Conservation (phyloP, 768 basidiomycete species). For the Phanerochaete carnosa region DNA sequence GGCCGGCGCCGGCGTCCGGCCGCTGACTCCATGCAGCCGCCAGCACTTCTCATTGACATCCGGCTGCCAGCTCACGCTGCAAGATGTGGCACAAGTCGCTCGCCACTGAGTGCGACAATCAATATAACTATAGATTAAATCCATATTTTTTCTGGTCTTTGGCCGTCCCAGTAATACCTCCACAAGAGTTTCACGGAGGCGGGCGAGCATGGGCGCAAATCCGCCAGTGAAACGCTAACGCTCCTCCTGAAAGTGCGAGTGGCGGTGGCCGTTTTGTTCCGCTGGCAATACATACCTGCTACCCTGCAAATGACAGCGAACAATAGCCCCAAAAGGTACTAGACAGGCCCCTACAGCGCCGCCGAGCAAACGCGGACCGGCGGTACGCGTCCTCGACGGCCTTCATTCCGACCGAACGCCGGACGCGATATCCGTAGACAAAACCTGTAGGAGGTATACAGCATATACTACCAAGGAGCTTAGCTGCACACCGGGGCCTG, state of each 20-base stretch:
- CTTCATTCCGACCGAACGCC: not conserved
- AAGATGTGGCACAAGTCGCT: not conserved
- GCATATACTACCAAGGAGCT: not conserved
- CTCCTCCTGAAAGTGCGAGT: not conserved
- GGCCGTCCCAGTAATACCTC: too few species aligned
- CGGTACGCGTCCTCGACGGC: not conserved
- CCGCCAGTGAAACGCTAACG: not conserved
- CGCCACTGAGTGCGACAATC: not conserved
- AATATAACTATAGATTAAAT: too few species aligned
- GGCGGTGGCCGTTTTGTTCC: too few species aligned
- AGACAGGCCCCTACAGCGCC: too few species aligned
- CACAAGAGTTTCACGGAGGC: not conserved
- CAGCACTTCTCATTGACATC: not conserved
- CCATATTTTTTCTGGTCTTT: too few species aligned
- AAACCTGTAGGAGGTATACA: not conserved
- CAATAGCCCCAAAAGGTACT: too few species aligned
- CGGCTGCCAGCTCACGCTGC: not conserved
- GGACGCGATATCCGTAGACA: not conserved
- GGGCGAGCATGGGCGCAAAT: not conserved
- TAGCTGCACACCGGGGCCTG: not conserved
- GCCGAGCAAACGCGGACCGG: too few species aligned
- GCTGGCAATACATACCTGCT: not conserved
- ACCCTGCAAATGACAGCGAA: not conserved
- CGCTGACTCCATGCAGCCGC: too few species aligned
- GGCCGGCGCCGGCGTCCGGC: not conserved